phyloP scores from a whole-genome alignment of 2,329 filamentous ascomycete genomes.

The Cercospora sp. region DNA sequence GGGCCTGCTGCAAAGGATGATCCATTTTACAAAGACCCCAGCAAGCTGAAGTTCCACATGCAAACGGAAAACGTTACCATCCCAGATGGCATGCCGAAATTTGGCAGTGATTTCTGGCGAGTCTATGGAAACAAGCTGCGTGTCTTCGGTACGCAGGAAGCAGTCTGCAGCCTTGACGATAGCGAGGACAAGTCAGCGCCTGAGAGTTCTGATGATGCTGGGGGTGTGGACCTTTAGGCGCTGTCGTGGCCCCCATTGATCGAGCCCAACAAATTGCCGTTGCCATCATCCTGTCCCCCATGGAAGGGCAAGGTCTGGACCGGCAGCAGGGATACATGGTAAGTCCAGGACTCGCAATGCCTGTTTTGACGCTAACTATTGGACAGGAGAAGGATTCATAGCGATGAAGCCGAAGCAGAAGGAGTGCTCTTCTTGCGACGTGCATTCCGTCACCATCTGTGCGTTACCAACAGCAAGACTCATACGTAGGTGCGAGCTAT shows the following conservation, averaged over 20 bases:
- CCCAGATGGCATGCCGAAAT: constrained; percentile 50
- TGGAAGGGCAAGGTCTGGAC: constrained; percentile 11
- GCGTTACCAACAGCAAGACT: constrained; percentile 5
- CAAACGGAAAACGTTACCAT: constrained; percentile 36
- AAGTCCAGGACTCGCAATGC: background rate
- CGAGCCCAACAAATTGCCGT: background rate
- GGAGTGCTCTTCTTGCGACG: constrained; percentile 13
- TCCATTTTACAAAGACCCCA: constrained; percentile 31
- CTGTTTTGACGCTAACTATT: background rate
- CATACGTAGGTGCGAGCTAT: constrained; percentile 17
- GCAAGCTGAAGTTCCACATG: constrained; percentile 27
- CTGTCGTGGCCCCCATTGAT: constrained; percentile 3
- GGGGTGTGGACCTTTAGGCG: constrained; percentile 15
- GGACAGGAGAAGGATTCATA: constrained; percentile 9
- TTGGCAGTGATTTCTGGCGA: constrained; percentile 56
- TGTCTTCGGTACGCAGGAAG: constrained; percentile 61
- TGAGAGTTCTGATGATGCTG: constrained; percentile 16
- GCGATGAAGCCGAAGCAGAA: constrained; percentile 13
- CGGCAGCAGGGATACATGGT: constrained; percentile 12
- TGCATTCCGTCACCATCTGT: constrained; percentile 12
- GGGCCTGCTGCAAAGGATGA: constrained; percentile 27
- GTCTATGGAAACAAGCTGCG: constrained; percentile 60
- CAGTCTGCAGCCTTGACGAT: constrained; percentile 41
- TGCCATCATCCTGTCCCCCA: background rate
- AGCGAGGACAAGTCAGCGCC: background rate